Percentiles rank a stretch among this genome's conserved stretches.
These are phyloP conservation scores for Arthrobotrys iridis DNA, from an alignment of 2,329 filamentous ascomycete species.

Conservation along the genomic window DNA sequence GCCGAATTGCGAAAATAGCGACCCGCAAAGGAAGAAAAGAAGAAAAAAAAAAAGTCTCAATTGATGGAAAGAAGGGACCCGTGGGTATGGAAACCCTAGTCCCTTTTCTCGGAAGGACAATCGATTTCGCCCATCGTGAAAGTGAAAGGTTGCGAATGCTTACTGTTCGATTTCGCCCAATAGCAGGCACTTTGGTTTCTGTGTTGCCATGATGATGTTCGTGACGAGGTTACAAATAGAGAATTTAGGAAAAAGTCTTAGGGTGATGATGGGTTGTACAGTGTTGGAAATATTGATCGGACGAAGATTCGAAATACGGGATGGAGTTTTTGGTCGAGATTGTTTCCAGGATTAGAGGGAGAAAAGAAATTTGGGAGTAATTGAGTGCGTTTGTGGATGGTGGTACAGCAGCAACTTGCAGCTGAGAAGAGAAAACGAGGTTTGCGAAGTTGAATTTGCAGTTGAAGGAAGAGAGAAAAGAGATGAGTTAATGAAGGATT, in stretches of 20 bases:
- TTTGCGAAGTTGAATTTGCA: not conserved
- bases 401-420: constrained; percentile 17
- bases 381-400: constrained; percentile 6
- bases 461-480: not conserved
- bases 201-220: constrained; percentile 50
- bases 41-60: constrained; percentile 6
- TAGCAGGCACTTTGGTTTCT: constrained; percentile 67
- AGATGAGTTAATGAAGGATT: not conserved
- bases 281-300: not conserved
- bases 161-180: constrained; percentile 73
- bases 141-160: constrained; percentile 59
- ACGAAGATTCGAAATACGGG: not conserved
- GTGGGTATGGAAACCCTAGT: constrained; percentile 24
- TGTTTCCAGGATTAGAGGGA: not conserved
- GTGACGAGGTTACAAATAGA: constrained; percentile 37
- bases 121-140: constrained; percentile 20
- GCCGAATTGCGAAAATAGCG: constrained; percentile 14
- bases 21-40: not conserved
- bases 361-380: constrained; percentile 11
- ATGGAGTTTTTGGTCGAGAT: not conserved
- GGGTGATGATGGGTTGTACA: not conserved
- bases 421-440: constrained; percentile 1
- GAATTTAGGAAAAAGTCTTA: not conserved
- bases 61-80: constrained; percentile 13
- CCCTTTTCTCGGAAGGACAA: constrained; percentile 40